A percentile compares a stretch with the other conserved stretches of the same genome.
Evolutionary conservation across 345 rosid genomes (phyloP).

Genomic region (Populus alba): DNA sequence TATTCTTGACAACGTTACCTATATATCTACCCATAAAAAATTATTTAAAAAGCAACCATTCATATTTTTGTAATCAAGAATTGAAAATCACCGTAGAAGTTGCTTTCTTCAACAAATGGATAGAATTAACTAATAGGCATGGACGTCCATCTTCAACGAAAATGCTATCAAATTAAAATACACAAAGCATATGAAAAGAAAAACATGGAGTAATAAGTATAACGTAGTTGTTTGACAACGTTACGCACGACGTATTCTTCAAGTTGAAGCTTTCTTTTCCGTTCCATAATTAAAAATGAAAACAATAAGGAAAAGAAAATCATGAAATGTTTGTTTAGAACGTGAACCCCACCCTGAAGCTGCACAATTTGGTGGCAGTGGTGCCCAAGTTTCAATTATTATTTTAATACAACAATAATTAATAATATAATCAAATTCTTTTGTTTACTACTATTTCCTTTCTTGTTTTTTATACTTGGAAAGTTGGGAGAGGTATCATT

Average conservation of each 20-base stretch:
- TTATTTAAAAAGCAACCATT: too few relatives aligned
- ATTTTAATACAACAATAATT: not conserved
- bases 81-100: not conserved
- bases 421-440: too few relatives aligned
- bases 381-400: slow-evolving; percentile 1
- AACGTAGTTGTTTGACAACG: not conserved
- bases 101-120: not conserved
- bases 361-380: not conserved
- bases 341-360: slow-evolving; percentile 24
- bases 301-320: not conserved
- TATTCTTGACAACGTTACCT: too few relatives aligned
- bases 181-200: too few relatives aligned
- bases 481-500: not conserved
- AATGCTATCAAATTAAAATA: too few relatives aligned
- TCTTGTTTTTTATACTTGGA: not conserved
- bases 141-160: not conserved
- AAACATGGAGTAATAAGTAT: not conserved
- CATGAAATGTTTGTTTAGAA: not conserved
- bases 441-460: not conserved
- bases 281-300: not conserved
- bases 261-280: not conserved
- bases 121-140: not conserved
- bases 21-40: accelerated
- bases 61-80: not conserved
- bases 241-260: not conserved